Evolutionary conservation across 169 alveolate genomes (phyloP).

Genomic region (Toxoplasma gondii): DNA sequence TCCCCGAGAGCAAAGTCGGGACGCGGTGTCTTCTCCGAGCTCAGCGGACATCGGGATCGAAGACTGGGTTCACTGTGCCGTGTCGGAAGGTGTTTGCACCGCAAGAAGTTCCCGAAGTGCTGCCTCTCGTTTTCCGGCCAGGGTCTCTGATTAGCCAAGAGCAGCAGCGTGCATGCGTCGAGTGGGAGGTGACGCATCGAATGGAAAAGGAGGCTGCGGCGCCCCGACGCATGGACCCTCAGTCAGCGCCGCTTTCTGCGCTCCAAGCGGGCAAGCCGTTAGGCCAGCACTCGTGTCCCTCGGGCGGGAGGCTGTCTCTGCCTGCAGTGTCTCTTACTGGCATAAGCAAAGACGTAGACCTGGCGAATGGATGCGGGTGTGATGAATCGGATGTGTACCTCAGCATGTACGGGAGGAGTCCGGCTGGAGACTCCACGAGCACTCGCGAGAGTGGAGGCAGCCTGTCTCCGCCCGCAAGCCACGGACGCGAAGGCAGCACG

Average conservation of each 20-base stretch:
- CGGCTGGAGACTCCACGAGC: not conserved
- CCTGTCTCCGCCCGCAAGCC: slow-evolving; percentile 6
- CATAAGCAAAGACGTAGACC: not conserved
- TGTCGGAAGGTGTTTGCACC: slow-evolving; percentile 33
- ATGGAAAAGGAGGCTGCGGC: not conserved
- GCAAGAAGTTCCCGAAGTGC: not conserved
- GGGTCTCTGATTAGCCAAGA: not conserved
- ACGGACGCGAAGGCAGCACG: not conserved
- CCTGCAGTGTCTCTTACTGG: not conserved
- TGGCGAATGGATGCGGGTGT: not conserved
- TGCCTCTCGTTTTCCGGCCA: not conserved
- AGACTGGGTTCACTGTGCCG: not conserved
- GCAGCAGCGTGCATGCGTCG: not conserved
- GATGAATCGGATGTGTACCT: not conserved
- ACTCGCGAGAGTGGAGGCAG: not conserved
- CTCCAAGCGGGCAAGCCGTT: not conserved
- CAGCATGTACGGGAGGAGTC: not conserved
- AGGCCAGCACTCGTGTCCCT: not conserved
- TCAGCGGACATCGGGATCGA: not conserved
- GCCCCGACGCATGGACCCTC: not conserved
- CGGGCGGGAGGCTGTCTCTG: not conserved
- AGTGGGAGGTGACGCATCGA: not conserved
- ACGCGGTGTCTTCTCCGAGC: slow-evolving; percentile 18
- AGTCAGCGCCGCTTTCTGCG: not conserved
- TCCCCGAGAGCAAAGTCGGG: not conserved